A percentile compares a stretch with the other conserved stretches of the same genome.
These are phyloP conservation scores for Bidens hawaiensis DNA, from an alignment of 140 eudicot genomes.

Conservation along the genomic window DNA sequence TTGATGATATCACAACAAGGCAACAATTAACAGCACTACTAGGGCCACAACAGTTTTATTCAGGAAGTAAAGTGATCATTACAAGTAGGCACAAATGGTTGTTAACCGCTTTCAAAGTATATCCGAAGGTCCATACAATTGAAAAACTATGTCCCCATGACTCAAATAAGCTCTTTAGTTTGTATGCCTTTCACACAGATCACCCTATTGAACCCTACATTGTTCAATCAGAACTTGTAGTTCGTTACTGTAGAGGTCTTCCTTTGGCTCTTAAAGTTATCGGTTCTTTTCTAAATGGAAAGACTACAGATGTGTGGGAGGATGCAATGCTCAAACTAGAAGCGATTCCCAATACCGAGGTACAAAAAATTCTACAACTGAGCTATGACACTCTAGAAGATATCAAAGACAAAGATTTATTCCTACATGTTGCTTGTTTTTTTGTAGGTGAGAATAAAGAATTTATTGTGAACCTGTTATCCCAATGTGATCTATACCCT, in stretches of 20 bases:
- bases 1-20: conserved; percentile 30
- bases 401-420: conserved; percentile 17
- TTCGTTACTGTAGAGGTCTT: conserved; percentile 24
- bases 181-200: conserved; percentile 25
- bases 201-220: conserved; percentile 19
- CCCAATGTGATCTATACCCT: conserved; percentile 12
- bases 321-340: conserved; percentile 7
- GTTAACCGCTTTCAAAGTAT: neutral
- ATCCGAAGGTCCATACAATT: conserved; percentile 15
- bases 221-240: neutral
- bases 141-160: neutral
- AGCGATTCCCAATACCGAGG: conserved; percentile 5
- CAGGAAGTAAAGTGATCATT: conserved; percentile 41
- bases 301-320: conserved; percentile 26
- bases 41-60: conserved; percentile 22
- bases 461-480: conserved; percentile 13
- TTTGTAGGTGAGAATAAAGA: conserved; percentile 29
- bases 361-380: conserved; percentile 13
- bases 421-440: conserved; percentile 40
- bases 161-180: conserved; percentile 21
- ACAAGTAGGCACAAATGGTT: conserved; percentile 24
- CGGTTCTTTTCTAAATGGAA: conserved; percentile 28
- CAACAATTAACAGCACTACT: conserved; percentile 19
- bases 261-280: conserved; percentile 37
- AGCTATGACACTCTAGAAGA: conserved; percentile 25